Evolutionary conservation across 2,329 filamentous ascomycete species (phyloP).

Genomic region (Fusarium clavum): DNA sequence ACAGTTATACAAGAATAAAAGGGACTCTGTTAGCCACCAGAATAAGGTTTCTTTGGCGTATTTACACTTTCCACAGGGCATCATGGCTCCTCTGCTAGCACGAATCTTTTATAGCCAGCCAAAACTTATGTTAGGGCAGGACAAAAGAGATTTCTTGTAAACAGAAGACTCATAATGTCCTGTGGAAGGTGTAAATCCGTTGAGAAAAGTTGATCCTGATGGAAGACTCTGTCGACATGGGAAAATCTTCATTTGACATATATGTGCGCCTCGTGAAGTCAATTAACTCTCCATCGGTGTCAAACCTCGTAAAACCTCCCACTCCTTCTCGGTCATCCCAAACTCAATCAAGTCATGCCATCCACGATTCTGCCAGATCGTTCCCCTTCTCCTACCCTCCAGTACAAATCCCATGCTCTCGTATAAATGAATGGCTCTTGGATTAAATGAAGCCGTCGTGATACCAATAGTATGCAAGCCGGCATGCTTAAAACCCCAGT

Average conservation of each 20-base stretch:
- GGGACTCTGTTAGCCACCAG: neutral
- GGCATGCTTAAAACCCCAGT: constrained; percentile 21
- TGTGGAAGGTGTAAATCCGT: too few relatives aligned
- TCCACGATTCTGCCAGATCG: constrained; percentile 56
- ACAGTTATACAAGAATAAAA: neutral
- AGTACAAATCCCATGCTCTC: constrained; percentile 7
- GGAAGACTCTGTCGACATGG: neutral
- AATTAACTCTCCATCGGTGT: neutral
- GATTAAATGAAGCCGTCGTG: neutral
- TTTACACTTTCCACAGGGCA: neutral
- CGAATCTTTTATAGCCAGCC: neutral
- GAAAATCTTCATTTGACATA: neutral
- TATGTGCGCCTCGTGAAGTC: neutral
- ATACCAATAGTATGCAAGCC: constrained; percentile 17
- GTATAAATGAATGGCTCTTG: constrained; percentile 3
- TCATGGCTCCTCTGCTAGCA: neutral
- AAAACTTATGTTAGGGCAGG: neutral
- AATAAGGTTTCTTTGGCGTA: accelerated
- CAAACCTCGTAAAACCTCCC: constrained; percentile 42
- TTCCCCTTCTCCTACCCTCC: constrained; percentile 44
- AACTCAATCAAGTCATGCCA: constrained; percentile 54
- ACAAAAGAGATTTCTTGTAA: too few relatives aligned
- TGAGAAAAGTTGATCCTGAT: neutral
- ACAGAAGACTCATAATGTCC: too few relatives aligned
- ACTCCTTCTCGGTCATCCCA: constrained; percentile 56